Conservation (phyloP, 768 basidiomycete genomes). For the Cystofilobasidium ferigula region DNA sequence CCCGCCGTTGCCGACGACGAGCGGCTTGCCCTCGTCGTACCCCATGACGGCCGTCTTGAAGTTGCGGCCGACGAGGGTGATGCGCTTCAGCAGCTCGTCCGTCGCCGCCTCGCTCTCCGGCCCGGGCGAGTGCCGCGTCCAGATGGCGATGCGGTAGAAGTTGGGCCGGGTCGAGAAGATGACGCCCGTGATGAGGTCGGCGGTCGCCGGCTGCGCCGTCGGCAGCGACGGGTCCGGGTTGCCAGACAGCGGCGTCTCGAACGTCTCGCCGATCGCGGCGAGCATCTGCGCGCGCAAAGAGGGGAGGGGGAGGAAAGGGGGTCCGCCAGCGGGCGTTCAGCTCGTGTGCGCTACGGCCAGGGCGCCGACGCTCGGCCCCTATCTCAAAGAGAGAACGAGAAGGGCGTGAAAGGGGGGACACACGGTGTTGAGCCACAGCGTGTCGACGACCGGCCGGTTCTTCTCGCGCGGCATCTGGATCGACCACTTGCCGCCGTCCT, state of each 20-base stretch:
- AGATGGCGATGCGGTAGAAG: constrained; percentile 94
- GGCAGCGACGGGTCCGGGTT: constrained; percentile 34
- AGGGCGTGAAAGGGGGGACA: constrained; percentile 26
- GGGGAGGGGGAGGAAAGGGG: too few relatives aligned
- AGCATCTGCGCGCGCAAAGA: constrained; percentile 60
- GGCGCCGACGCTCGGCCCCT: too few relatives aligned
- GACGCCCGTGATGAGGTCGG: constrained; percentile 65
- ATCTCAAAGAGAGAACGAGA: neutral
- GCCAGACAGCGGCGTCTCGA: constrained; percentile 66
- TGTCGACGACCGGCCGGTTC: constrained; percentile 69
- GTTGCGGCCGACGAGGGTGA: constrained; percentile 71
- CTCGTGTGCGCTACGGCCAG: too few relatives aligned
- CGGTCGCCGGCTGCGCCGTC: constrained; percentile 44
- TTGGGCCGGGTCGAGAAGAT: constrained; percentile 88
- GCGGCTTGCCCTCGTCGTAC: constrained; percentile 57
- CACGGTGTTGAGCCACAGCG: constrained; percentile 98
- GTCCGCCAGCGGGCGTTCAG: too few relatives aligned
- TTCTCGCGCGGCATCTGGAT: constrained; percentile 96
- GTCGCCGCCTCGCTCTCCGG: constrained; percentile 40
- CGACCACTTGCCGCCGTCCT: constrained; percentile 95
- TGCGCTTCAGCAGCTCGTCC: constrained; percentile 59
- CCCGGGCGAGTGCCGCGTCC: constrained; percentile 59
- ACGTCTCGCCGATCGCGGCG: constrained; percentile 97
- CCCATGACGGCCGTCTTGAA: constrained; percentile 88
- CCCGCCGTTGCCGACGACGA: constrained; percentile 51